Conservation (phyloP, 768 basidiomycete species). For the Mycena floridula region DNA sequence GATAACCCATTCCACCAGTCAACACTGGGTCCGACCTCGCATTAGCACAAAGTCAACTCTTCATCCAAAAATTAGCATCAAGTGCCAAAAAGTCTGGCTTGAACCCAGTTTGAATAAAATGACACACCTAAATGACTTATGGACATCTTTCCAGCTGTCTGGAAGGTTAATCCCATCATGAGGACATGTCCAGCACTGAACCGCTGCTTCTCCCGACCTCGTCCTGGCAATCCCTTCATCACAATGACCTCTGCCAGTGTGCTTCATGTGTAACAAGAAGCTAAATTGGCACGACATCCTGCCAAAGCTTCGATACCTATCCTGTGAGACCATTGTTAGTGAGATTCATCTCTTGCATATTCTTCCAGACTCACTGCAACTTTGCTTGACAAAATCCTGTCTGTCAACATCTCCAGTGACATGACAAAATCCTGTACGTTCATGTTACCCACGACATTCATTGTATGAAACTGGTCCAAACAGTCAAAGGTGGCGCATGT, state of each 20-base stretch:
- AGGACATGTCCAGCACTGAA: constrained; percentile 13
- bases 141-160: constrained; percentile 8
- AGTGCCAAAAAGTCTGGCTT: neutral
- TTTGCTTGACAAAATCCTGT: neutral
- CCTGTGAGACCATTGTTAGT: constrained; percentile 7
- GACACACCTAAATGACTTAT: neutral
- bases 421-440: constrained; percentile 5
- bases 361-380: neutral
- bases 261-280: constrained; percentile 4
- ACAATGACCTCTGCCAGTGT: constrained; percentile 8
- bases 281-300: constrained; percentile 6
- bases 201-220: constrained; percentile 4
- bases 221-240: neutral
- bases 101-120: neutral
- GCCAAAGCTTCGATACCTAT: constrained; percentile 1
- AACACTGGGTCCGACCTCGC: neutral
- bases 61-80: neutral
- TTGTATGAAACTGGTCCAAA: neutral
- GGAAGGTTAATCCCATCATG: constrained; percentile 9
- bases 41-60: neutral
- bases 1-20: neutral
- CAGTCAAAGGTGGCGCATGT: constrained; percentile 1
- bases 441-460: constrained; percentile 3
- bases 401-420: constrained; percentile 1
- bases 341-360: neutral